Conservation (phyloP, 768 basidiomycete genomes). For the Inosperma sp. region DNA sequence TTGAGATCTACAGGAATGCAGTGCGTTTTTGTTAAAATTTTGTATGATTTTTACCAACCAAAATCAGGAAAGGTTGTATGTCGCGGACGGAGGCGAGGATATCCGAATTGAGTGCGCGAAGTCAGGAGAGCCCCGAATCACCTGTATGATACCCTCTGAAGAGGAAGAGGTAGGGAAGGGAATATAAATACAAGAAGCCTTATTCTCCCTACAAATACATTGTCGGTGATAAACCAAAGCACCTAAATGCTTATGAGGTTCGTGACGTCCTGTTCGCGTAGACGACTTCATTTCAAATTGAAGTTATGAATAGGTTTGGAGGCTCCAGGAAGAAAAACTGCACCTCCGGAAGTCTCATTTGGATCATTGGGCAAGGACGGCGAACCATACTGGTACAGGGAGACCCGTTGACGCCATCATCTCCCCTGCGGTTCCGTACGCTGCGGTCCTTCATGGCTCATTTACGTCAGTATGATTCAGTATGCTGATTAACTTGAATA, state of each 20-base stretch:
- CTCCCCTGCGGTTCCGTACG: constrained; percentile 53
- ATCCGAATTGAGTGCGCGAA: constrained; percentile 37
- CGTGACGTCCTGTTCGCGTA: constrained; percentile 20
- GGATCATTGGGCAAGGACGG: constrained; percentile 57
- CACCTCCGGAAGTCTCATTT: constrained; percentile 55
- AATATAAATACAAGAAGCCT: constrained; percentile 21
- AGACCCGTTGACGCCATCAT: constrained; percentile 74
- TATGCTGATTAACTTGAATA: not conserved
- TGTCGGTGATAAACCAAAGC: constrained; percentile 38
- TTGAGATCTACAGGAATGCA: constrained; percentile 44
- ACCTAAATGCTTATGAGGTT: constrained; percentile 42
- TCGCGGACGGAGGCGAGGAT: constrained; percentile 50
- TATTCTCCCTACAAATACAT: constrained; percentile 42
- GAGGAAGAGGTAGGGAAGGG: constrained; percentile 20
- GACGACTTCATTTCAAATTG: no score
- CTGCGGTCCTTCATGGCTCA: constrained; percentile 59
- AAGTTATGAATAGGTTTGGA: no score
- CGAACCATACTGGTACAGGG: constrained; percentile 50
- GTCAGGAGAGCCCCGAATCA: constrained; percentile 55
- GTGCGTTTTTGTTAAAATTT: constrained; percentile 18
- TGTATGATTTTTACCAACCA: not conserved
- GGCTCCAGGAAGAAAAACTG: constrained; percentile 49
- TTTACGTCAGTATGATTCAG: constrained; percentile 37
- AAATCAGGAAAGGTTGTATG: constrained; percentile 44
- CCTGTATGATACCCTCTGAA: constrained; percentile 43